phyloP scores from a whole-genome alignment of 2,329 filamentous ascomycete species.

The Claviceps sp. region DNA sequence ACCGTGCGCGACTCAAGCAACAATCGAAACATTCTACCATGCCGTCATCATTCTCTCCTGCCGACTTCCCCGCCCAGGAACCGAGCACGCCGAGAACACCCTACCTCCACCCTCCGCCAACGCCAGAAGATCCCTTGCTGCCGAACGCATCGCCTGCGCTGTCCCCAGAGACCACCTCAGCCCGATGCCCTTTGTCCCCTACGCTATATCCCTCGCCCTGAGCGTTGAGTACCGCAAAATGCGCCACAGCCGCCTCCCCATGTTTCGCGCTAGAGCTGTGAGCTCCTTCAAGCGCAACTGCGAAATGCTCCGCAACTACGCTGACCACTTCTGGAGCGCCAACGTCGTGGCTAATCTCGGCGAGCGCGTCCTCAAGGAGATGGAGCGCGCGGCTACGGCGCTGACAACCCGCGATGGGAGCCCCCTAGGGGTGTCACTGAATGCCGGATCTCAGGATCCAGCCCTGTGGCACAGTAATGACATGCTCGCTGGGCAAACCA shows the following conservation, averaged over 20 bases:
- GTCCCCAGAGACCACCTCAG: conserved; percentile 37
- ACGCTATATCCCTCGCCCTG: conserved; percentile 46
- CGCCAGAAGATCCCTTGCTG: conserved; percentile 41
- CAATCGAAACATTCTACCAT: conserved; percentile 50
- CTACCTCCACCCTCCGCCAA: conserved; percentile 37
- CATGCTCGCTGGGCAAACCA: conserved; percentile 12
- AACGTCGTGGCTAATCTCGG: conserved; percentile 41
- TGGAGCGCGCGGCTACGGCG: conserved; percentile 38
- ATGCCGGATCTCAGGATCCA: conserved; percentile 3
- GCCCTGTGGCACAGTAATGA: conserved; percentile 11
- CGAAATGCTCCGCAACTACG: conserved; percentile 35
- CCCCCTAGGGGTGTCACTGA: neutral
- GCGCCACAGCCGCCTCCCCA: conserved; percentile 44
- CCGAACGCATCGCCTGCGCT: conserved; percentile 43
- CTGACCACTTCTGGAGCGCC: conserved; percentile 45
- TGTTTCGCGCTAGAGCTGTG: conserved; percentile 43
- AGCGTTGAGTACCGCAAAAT: conserved; percentile 52
- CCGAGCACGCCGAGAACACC: conserved; percentile 25
- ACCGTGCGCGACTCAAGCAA: conserved; percentile 28
- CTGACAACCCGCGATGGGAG: conserved; percentile 23
- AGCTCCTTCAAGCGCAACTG: conserved; percentile 41
- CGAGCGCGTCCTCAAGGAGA: conserved; percentile 40
- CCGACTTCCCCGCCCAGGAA: conserved; percentile 32
- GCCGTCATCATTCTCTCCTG: conserved; percentile 50
- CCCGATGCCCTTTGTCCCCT: conserved; percentile 46